phyloP scores from a whole-genome alignment of 2,329 filamentous ascomycete species.

The Ceratocystis alfenasii region DNA sequence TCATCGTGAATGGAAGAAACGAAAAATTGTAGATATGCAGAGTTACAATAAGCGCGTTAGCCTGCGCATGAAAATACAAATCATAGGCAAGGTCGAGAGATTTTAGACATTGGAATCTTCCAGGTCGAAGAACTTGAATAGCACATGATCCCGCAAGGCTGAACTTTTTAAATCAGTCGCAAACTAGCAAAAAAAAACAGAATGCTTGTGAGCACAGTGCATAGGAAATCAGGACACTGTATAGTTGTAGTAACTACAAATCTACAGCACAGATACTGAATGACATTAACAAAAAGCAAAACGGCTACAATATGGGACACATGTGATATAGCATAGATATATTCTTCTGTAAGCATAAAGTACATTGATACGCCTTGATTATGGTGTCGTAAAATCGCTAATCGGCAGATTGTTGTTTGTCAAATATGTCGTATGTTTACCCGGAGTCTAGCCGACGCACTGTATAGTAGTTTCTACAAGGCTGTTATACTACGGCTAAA shows the following conservation, averaged over 20 bases:
- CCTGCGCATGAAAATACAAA: no score
- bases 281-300: no score
- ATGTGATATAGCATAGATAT: neutral
- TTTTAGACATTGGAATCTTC: neutral
- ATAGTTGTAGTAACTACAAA: neutral
- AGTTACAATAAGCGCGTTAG: no score
- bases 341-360: neutral
- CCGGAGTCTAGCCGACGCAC: slow-evolving; percentile 14
- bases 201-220: neutral
- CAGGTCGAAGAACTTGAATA: neutral
- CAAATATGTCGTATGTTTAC: neutral
- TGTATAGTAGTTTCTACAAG: slow-evolving; percentile 11
- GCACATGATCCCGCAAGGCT: neutral
- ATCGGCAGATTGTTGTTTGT: neutral
- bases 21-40: no score
- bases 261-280: no score
- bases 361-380: neutral
- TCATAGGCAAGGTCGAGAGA: neutral
- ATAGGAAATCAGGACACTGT: rapidly evolving
- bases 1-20: neutral
- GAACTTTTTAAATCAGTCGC: neutral
- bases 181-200: neutral
- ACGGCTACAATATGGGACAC: no score
- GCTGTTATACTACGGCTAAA: slow-evolving; percentile 5
- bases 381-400: neutral